phyloP scores from a whole-genome alignment of 1,139 yeast species.

The Debaryomycetaceae sp. region DNA sequence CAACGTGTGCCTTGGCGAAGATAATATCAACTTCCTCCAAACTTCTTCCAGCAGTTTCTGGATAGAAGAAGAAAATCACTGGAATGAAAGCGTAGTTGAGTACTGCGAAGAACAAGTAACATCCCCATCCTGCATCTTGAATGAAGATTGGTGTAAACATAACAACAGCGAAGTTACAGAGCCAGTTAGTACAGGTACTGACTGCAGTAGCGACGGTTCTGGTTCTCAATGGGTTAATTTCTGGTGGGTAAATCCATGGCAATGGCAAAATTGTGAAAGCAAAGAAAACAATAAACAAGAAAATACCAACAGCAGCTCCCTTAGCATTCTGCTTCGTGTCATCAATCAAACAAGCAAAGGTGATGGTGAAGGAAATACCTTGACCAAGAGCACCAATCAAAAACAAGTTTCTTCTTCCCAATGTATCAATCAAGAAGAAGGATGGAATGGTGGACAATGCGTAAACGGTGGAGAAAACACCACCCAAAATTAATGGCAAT shows the following conservation, averaged over 20 bases:
- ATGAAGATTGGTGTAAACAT: conserved; percentile 45
- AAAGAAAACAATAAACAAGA: conserved; percentile 48
- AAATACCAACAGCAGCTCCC: conserved; percentile 49
- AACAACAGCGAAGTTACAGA: conserved; percentile 40
- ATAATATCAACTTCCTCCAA: conserved; percentile 44
- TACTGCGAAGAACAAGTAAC: conserved; percentile 38
- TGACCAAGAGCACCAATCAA: conserved; percentile 46
- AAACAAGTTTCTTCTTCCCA: conserved; percentile 60
- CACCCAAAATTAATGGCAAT: conserved; percentile 54
- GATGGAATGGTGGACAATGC: conserved; percentile 58
- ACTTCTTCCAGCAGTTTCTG: conserved; percentile 44
- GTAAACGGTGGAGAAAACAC: conserved; percentile 58
- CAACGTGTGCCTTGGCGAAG: conserved; percentile 44
- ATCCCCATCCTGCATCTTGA: conserved; percentile 33
- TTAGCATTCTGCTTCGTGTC: conserved; percentile 29
- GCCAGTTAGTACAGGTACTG: conserved; percentile 44
- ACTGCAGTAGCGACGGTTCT: conserved; percentile 54
- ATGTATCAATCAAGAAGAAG: conserved; percentile 54
- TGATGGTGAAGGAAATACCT: conserved; percentile 32
- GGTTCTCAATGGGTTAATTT: conserved; percentile 53
- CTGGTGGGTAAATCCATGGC: conserved; percentile 59
- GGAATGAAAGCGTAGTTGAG: conserved; percentile 36
- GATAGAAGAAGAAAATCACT: conserved; percentile 41
- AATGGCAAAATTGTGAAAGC: conserved; percentile 53
- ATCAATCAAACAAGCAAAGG: conserved; percentile 37